phyloP scores from a whole-genome alignment of 2,329 filamentous ascomycete genomes.

The Aureobasidium sp. region DNA sequence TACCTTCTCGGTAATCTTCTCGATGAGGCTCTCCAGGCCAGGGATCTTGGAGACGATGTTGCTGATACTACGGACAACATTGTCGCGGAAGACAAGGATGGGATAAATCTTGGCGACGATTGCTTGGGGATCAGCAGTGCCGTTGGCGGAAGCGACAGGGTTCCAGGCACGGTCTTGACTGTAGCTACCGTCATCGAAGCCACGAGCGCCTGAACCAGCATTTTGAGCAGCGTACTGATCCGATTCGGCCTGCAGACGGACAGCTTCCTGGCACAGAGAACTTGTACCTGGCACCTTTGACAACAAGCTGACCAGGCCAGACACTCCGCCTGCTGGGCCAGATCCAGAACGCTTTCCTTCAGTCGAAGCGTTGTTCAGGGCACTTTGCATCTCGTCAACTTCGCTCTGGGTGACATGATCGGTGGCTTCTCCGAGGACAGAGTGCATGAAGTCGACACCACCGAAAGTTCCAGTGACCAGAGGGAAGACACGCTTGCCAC shows the following conservation, averaged over 20 bases:
- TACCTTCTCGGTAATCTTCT: conserved; percentile 87
- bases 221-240: conserved; percentile 39
- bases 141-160: conserved; percentile 17
- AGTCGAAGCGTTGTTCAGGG: conserved; percentile 11
- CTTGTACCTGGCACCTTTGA: conserved; percentile 60
- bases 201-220: conserved; percentile 24
- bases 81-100: conserved; percentile 88
- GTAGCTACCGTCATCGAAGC: conserved; percentile 24
- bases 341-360: conserved; percentile 20
- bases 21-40: conserved; percentile 78
- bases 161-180: conserved; percentile 27
- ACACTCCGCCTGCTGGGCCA: conserved; percentile 24
- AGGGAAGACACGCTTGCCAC: conserved; percentile 68
- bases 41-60: conserved; percentile 85
- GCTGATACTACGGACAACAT: conserved; percentile 80
- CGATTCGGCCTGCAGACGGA: conserved; percentile 36
- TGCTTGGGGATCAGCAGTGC: conserved; percentile 53
- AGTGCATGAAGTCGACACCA: conserved; percentile 89
- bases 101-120: conserved; percentile 65
- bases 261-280: conserved; percentile 38
- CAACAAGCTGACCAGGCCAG: conserved; percentile 59
- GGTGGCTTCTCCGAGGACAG: conserved; percentile 67
- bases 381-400: conserved; percentile 69
- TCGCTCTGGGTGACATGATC: conserved; percentile 91
- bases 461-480: conserved; percentile 88